Base-by-base conservation (phyloP, 176 grass and related monocot genomes). In the Triticum dicoccoides region DNA sequence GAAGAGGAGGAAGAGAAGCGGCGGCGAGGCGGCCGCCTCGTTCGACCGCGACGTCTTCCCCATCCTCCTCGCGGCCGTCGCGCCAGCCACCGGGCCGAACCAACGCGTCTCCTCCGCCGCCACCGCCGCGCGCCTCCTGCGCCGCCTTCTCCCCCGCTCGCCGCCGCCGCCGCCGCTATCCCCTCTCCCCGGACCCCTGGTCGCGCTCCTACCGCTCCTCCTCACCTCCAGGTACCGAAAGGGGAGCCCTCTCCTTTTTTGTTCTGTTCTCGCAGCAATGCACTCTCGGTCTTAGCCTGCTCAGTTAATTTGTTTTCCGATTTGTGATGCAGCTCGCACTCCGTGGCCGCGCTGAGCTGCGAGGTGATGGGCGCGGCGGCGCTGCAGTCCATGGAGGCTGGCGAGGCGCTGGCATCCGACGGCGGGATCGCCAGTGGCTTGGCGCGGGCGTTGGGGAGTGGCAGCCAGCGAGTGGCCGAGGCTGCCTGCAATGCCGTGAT, bases 301-400 rank as follows among this genome's bases (percentile, higher is more conserved):
- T 13, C 25, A 3, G 4, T 11, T 51, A 3, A 52, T 5, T 27
- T 52, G 23, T 5, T 1, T 47, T 15, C 0, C 7, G 1, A 12
- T 87, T 6, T 65, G 58, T 4, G 13, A 21, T n/a, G 85, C 35
- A 92, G 93, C 37, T 88, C 85, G 68, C 24, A 66, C 6, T 81
- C 88, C 24, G 90, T 95, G 18, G 90, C 71, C 6, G 71, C 88
- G 18, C 59, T 88, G 65, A 88, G 93, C 72, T 91, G 86, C 25
- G 93, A 95, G 82, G 64, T 89, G 33, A 23, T 90, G 47, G 88
- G 93, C 4, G 82, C 76, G 20, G 90, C 80, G 35, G 88, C 90
- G 54, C 83, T 95, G 63, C 77, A 63, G 70, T 92, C 90, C 62
- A 84, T 95, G 42, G 88, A 88, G 83, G 77, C 63, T 5, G 51